Evolutionary conservation across 2,329 filamentous ascomycete species (phyloP).

Genomic region (Chrysoporthe cubensis): DNA sequence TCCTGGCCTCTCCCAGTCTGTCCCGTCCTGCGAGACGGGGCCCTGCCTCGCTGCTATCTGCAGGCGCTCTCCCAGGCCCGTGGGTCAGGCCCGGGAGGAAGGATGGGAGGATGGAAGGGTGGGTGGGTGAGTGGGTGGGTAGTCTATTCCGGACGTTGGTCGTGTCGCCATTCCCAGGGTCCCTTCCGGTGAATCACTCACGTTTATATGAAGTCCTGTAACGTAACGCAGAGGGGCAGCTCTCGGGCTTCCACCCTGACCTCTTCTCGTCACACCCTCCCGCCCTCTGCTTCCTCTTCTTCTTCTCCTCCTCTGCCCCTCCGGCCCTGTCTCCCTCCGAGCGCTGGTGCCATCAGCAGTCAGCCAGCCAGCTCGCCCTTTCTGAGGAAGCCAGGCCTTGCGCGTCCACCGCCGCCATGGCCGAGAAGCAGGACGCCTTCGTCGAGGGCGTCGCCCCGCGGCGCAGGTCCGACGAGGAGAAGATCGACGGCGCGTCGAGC

Average conservation of each 20-base stretch:
- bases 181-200: background rate
- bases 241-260: background rate
- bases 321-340: background rate
- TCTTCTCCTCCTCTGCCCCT: background rate
- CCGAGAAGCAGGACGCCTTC: slow-evolving; percentile 18
- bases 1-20: background rate
- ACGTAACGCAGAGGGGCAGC: slow-evolving; percentile 8
- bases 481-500: slow-evolving; percentile 5
- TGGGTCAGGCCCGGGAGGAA: background rate
- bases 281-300: too few species aligned
- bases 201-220: background rate
- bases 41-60: background rate
- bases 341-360: too few species aligned
- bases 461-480: slow-evolving; percentile 12
- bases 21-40: background rate
- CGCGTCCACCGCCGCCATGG: background rate
- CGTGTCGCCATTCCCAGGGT: too few species aligned
- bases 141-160: too few species aligned
- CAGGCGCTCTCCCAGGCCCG: background rate
- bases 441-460: slow-evolving; percentile 12
- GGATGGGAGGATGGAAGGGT: background rate
- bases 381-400: background rate
- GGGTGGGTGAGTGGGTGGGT: too few species aligned
- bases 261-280: background rate
- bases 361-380: too few species aligned